These are phyloP conservation scores for Fusarium protoensiforme DNA, from an alignment of 2,329 filamentous ascomycete species.

Conservation along the genomic window DNA sequence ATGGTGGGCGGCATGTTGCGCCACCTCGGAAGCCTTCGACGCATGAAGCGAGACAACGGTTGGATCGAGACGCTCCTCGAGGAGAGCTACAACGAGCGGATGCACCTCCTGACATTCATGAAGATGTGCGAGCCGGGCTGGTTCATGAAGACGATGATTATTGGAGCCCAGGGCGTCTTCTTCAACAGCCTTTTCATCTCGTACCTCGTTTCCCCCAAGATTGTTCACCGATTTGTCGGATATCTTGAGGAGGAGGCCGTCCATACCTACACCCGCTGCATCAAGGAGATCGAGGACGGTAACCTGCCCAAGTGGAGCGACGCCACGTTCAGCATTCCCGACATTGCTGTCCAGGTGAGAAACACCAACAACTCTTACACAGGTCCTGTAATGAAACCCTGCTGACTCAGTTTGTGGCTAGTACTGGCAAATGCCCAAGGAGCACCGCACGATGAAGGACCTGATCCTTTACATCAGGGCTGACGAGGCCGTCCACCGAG, in stretches of 20 bases:
- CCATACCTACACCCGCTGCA: slow-evolving; percentile 90
- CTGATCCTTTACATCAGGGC: slow-evolving; percentile 88
- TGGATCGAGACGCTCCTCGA: slow-evolving; percentile 95
- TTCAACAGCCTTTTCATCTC: slow-evolving; percentile 93
- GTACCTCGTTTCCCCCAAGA: slow-evolving; percentile 87
- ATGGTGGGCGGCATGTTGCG: slow-evolving; percentile 97
- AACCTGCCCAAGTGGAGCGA: slow-evolving; percentile 83
- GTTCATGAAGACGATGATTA: slow-evolving; percentile 93
- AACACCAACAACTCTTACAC: not conserved
- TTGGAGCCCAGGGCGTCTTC: slow-evolving; percentile 94
- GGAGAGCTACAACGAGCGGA: slow-evolving; percentile 92
- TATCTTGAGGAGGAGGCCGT: slow-evolving; percentile 98
- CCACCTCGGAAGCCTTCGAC: slow-evolving; percentile 84
- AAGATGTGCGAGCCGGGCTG: slow-evolving; percentile 80
- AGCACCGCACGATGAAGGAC: slow-evolving; percentile 83
- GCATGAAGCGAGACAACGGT: slow-evolving; percentile 92
- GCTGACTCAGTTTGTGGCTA: slow-evolving; percentile 28
- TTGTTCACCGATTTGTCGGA: slow-evolving; percentile 94
- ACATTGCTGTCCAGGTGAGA: slow-evolving; percentile 78
- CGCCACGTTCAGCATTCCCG: slow-evolving; percentile 77
- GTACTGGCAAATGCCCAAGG: slow-evolving; percentile 96
- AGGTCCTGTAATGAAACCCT: not conserved
- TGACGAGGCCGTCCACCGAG: slow-evolving; percentile 90
- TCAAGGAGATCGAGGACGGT: slow-evolving; percentile 88
- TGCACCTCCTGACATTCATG: slow-evolving; percentile 93